A percentile compares a stretch with the other conserved stretches of the same genome.
Conservation (phyloP, 2,329 filamentous ascomycete genomes). For the Epichloe uncinata region DNA sequence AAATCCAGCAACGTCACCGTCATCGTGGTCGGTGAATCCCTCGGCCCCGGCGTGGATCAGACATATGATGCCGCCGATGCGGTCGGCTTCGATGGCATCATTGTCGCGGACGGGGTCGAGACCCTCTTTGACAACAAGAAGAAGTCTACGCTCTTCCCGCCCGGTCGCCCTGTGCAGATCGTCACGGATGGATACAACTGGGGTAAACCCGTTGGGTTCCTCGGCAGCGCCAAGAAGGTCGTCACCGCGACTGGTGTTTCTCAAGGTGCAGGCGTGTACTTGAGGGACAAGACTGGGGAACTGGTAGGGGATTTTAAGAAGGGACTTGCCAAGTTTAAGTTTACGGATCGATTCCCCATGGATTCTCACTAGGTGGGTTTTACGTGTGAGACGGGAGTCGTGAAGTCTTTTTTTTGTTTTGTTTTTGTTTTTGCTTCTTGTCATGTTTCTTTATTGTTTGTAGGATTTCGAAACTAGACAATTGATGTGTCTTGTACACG, state of each 20-base stretch:
- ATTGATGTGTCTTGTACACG: too few relatives aligned
- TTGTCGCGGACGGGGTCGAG: constrained; percentile 42
- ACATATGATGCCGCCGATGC: constrained; percentile 56
- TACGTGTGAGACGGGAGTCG: constrained; percentile 4
- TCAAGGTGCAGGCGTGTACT: constrained; percentile 28
- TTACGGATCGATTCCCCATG: constrained; percentile 47
- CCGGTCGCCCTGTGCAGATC: constrained; percentile 50
- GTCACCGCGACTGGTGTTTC: constrained; percentile 32
- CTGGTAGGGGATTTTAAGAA: constrained; percentile 37
- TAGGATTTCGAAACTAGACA: too few relatives aligned
- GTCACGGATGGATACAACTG: constrained; percentile 49
- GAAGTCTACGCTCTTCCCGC: constrained; percentile 45
- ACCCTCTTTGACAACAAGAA: constrained; percentile 32
- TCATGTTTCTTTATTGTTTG: not conserved
- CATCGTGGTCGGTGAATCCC: constrained; percentile 46
- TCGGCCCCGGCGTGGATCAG: constrained; percentile 40
- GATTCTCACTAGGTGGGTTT: constrained; percentile 22
- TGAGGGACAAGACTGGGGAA: constrained; percentile 17
- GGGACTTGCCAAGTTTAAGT: constrained; percentile 52
- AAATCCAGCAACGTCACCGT: constrained; percentile 38
- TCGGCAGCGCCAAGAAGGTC: constrained; percentile 31
- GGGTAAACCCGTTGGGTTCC: constrained; percentile 54
- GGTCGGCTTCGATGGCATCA: constrained; percentile 46
- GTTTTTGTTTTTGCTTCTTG: not conserved
- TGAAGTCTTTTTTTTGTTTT: not conserved